Evolutionary conservation across 139 green algal species (phyloP).

Genomic region (Picochlorum sp.): DNA sequence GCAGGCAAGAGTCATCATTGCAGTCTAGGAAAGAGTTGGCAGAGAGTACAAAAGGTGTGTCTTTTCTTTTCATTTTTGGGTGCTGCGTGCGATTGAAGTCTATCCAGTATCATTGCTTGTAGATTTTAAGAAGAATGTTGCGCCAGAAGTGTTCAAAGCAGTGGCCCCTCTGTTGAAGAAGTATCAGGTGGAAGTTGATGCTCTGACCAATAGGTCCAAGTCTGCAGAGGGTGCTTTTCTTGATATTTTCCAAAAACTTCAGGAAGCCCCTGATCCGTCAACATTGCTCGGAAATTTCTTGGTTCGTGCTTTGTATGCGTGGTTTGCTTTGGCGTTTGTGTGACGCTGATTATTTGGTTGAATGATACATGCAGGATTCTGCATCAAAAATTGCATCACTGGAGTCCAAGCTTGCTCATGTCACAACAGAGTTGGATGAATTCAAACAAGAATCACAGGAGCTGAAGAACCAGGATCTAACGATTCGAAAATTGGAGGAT

Average conservation of each 20-base stretch:
- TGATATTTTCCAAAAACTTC: conserved; percentile 83
- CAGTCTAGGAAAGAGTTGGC: conserved; percentile 47
- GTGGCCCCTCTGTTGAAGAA: conserved; percentile 68
- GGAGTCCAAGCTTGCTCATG: conserved; percentile 36
- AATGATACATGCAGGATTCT: conserved; percentile 29
- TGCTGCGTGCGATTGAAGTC: background rate
- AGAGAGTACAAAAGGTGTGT: conserved; percentile 48
- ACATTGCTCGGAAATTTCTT: conserved; percentile 46
- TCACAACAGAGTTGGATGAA: conserved; percentile 64
- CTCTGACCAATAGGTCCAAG: conserved; percentile 61
- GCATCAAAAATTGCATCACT: conserved; percentile 40
- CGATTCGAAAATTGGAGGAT: conserved; percentile 70
- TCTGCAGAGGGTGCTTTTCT: conserved; percentile 65
- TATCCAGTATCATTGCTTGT: background rate
- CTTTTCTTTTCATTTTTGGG: too few relatives aligned
- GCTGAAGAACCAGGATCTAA: conserved; percentile 83
- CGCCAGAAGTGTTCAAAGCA: conserved; percentile 29
- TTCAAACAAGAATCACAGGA: conserved; percentile 66
- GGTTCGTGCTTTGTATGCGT: conserved; percentile 4
- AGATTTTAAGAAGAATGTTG: conserved; percentile 31
- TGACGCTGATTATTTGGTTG: background rate
- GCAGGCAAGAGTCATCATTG: conserved; percentile 67
- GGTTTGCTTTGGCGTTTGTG: background rate
- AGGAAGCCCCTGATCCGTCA: conserved; percentile 87
- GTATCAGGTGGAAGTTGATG: conserved; percentile 90